Percentiles rank a stretch among this genome's conserved stretches.
phyloP scores from a whole-genome alignment of 257 asterid species.

The Petunia secreta region DNA sequence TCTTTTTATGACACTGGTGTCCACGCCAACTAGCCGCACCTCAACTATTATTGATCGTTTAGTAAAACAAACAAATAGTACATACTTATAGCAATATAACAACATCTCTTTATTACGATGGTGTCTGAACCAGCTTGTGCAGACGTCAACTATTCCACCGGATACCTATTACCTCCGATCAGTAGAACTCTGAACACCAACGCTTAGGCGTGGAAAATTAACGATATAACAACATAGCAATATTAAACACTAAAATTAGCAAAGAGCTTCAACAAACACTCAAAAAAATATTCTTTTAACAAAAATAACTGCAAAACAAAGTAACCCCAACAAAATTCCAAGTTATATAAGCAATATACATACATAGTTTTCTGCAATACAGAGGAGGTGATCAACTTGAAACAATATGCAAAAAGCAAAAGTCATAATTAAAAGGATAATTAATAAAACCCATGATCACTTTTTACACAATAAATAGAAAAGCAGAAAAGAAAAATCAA shows the following conservation, averaged over 20 bases:
- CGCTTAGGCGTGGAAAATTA: too few species aligned
- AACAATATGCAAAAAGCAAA: not conserved
- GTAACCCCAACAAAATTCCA: not conserved
- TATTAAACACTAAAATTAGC: conserved; percentile 15
- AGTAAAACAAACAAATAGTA: not conserved
- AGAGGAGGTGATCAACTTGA: conserved; percentile 12
- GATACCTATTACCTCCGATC: too few species aligned
- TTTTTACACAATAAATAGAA: not conserved
- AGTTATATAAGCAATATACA: not conserved
- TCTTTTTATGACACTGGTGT: not conserved
- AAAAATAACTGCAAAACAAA: not conserved
- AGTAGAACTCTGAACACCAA: too few species aligned
- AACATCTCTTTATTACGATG: not conserved
- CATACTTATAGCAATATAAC: conserved; percentile 7
- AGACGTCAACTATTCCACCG: too few species aligned
- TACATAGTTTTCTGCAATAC: not conserved
- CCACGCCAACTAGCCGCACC: too few species aligned
- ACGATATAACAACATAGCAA: not conserved
- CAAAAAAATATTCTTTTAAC: not conserved
- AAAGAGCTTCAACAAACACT: not conserved
- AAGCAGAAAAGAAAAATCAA: not conserved
- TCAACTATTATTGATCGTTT: not conserved
- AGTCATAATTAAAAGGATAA: not conserved
- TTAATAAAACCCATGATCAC: not conserved
- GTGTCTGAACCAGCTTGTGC: too few species aligned